A percentile compares a stretch with the other conserved stretches of the same genome.
Conservation (phyloP, 139 green algal genomes). For the Auxenochlorella pyrenoidosa region DNA sequence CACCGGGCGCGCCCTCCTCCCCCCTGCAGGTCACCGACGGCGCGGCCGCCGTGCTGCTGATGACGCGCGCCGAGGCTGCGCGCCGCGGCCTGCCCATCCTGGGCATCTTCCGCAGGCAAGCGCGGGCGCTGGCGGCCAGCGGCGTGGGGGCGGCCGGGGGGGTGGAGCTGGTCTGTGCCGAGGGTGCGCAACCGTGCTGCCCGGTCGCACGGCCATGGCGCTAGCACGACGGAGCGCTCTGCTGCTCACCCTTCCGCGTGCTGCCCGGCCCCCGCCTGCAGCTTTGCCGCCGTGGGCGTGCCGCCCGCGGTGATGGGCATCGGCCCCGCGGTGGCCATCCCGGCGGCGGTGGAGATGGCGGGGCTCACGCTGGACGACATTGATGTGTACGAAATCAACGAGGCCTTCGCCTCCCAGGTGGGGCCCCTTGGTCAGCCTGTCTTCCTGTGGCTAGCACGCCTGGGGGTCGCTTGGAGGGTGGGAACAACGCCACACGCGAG, state of each 20-base stretch:
- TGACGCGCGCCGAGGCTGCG: conserved; percentile 91
- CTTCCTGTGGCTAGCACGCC: no score
- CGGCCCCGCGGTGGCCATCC: conserved; percentile 96
- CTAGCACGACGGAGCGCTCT: no score
- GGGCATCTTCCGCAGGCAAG: conserved; percentile 90
- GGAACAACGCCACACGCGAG: no score
- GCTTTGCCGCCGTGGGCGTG: conserved; percentile 92
- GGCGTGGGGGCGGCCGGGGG: no score
- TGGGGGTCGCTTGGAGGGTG: no score
- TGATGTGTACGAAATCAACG: conserved; percentile 98
- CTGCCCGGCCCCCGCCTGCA: neutral
- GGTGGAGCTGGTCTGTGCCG: no score
- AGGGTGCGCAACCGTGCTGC: no score
- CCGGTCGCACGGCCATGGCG: neutral
- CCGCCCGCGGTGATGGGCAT: conserved; percentile 98
- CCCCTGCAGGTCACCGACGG: conserved; percentile 92
- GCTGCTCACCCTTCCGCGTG: neutral
- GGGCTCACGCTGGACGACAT: conserved; percentile 91
- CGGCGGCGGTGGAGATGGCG: conserved; percentile 84
- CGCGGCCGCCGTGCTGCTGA: conserved; percentile 91
- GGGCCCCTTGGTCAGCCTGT: no score
- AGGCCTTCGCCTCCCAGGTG: conserved; percentile 93
- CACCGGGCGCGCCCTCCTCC: no score
- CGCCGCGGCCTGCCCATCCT: conserved; percentile 87
- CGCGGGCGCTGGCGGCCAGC: conserved; percentile 5